phyloP scores from a whole-genome alignment of 139 green algal genomes.

The Coccomyxa sp. region DNA sequence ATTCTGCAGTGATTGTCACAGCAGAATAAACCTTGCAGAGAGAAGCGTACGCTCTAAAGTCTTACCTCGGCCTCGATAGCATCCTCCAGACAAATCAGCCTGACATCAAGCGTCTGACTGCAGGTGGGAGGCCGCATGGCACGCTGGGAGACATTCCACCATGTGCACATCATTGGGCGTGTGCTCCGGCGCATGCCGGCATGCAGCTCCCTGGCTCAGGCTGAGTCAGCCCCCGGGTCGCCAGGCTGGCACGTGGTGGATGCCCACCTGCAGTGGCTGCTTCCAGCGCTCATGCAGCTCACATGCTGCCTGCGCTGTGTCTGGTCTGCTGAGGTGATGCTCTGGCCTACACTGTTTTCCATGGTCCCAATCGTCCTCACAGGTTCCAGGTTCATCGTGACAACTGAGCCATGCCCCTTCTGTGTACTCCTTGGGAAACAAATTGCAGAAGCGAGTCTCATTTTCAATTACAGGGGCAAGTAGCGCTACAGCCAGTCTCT shows the following conservation, averaged over 20 bases:
- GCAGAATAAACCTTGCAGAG: no score
- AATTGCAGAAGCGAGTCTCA: not conserved
- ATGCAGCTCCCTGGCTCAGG: not conserved
- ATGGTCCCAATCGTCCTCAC: not conserved
- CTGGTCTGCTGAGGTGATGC: conserved; percentile 11
- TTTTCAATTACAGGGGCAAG: conserved; percentile 10
- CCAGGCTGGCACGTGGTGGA: conserved; percentile 13
- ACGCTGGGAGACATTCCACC: conserved; percentile 61
- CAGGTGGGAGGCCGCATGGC: conserved; percentile 13
- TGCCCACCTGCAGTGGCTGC: conserved; percentile 26
- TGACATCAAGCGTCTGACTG: no score
- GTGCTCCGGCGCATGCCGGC: conserved; percentile 33
- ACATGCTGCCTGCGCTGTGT: conserved; percentile 10
- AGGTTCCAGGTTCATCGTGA: no score
- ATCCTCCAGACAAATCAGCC: no score
- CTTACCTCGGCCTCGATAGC: no score
- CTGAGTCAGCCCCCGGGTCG: conserved; percentile 6
- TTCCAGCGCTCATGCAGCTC: conserved; percentile 24
- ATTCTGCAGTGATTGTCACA: no score
- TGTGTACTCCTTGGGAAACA: not conserved
- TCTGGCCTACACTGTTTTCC: no score
- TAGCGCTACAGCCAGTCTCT: conserved; percentile 20
- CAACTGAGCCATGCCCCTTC: no score
- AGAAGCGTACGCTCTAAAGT: no score
- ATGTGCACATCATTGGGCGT: conserved; percentile 66